Evolutionary conservation across 805 yeast genomes (phyloP).

Genomic region (Metschnikowia lunata): DNA sequence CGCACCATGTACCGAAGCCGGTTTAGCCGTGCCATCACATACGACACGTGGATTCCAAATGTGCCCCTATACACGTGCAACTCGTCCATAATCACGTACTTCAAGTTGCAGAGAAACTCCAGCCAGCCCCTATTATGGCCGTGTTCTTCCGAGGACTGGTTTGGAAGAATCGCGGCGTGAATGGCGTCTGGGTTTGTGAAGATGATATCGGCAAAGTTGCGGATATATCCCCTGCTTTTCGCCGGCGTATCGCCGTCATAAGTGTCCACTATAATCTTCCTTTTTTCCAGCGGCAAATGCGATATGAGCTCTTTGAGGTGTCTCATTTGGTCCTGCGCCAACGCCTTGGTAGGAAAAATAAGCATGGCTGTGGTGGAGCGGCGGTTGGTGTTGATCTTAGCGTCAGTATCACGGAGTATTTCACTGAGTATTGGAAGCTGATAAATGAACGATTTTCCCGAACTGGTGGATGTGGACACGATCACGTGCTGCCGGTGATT

Average conservation of each 20-base stretch:
- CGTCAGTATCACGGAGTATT: slow-evolving; percentile 32
- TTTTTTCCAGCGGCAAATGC: slow-evolving; percentile 39
- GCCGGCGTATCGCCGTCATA: slow-evolving; percentile 91
- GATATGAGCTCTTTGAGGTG: slow-evolving; percentile 59
- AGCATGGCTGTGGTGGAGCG: slow-evolving; percentile 65
- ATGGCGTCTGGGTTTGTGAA: slow-evolving; percentile 95
- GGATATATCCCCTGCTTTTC: slow-evolving; percentile 47
- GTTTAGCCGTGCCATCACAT: slow-evolving; percentile 74
- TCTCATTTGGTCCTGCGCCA: slow-evolving; percentile 94
- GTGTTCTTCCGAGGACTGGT: slow-evolving; percentile 41
- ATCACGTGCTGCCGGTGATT: slow-evolving; percentile 60
- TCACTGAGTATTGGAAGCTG: slow-evolving; percentile 74
- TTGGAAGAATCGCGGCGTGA: slow-evolving; percentile 80
- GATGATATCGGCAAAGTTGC: slow-evolving; percentile 67
- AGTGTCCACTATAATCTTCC: slow-evolving; percentile 60
- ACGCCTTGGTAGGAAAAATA: slow-evolving; percentile 93
- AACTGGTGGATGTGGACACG: slow-evolving; percentile 91
- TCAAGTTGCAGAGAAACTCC: slow-evolving; percentile 57
- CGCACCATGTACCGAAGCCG: slow-evolving; percentile 40
- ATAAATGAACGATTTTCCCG: slow-evolving; percentile 91
- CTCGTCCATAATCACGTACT: slow-evolving; percentile 77
- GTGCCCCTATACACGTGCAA: slow-evolving; percentile 85
- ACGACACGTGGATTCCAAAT: slow-evolving; percentile 89
- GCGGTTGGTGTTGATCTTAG: slow-evolving; percentile 28
- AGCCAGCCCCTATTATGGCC: slow-evolving; percentile 49